Evolutionary conservation across 2,329 filamentous ascomycete species (phyloP).

Genomic region (Metarhizium rileyi): DNA sequence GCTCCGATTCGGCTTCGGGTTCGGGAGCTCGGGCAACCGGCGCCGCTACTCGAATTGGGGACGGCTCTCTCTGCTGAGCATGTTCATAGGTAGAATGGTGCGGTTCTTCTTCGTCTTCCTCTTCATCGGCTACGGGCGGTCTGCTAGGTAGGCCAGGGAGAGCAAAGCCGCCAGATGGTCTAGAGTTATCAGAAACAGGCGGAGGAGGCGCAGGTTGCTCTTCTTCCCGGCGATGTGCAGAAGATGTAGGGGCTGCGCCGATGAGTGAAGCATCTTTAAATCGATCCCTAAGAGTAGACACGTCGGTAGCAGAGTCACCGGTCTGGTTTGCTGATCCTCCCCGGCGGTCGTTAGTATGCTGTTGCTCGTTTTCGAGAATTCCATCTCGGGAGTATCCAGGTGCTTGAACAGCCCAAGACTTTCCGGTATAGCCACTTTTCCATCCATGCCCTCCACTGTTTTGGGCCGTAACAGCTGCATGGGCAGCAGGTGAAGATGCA

Average conservation of each 20-base stretch:
- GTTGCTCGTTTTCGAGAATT: slow-evolving; percentile 43
- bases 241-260: slow-evolving; percentile 33
- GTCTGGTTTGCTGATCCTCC: slow-evolving; percentile 40
- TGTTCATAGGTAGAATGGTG: slow-evolving; percentile 32
- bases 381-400: slow-evolving; percentile 52
- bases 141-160: slow-evolving; percentile 66
- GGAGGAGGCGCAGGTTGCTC: slow-evolving; percentile 36
- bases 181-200: slow-evolving; percentile 47
- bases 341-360: slow-evolving; percentile 44
- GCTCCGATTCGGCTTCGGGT: slow-evolving; percentile 38
- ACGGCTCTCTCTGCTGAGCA: slow-evolving; percentile 45
- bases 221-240: slow-evolving; percentile 24
- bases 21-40: slow-evolving; percentile 62
- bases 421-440: slow-evolving; percentile 87
- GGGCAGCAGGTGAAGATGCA: slow-evolving; percentile 29
- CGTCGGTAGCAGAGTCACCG: slow-evolving; percentile 49
- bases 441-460: slow-evolving; percentile 65
- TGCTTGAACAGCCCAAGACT: slow-evolving; percentile 82
- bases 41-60: slow-evolving; percentile 77
- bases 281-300: slow-evolving; percentile 69
- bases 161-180: slow-evolving; percentile 66
- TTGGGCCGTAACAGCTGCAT: slow-evolving; percentile 55
- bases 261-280: slow-evolving; percentile 73
- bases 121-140: slow-evolving; percentile 42
- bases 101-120: slow-evolving; percentile 46